Base-by-base conservation (phyloP, 805 yeast species). In the Zygotorulaspora sp. region DNA sequence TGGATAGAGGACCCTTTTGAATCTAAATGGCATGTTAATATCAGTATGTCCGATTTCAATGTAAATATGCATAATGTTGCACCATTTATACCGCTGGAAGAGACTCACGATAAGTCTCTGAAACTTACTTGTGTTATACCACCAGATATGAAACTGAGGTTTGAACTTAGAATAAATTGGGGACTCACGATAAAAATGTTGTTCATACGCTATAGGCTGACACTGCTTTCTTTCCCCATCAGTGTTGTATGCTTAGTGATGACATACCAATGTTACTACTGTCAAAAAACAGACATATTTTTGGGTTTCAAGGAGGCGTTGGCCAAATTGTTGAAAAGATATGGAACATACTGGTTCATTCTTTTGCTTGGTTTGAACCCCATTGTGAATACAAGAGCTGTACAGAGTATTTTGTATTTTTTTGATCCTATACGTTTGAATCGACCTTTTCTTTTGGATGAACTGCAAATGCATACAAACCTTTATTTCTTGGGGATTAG, bases 141-240 rank as follows among this genome's bases (percentile, higher is more conserved):
- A 4, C 57, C 57, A 5, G 29, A 45, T n/a, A 28, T 27, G 13
- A 27, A 45, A 7, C 18, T 52, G 4, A 30, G 36, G n/a, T 20
- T 57, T 10, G 30, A n/a, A 5, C 20, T 59, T 23, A 32, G 35
- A 17, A 41, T 57, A 11, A 49, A 55, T 35, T 53, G 62, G 60
- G 15, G 32, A 1, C 29, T 58, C 30, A 80, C 90, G 25, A 60
- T 89, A 42, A 81, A 79, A 40, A 68, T 83, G 46, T 61, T 89
- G 32, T 80, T 84, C 4, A 66, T 88, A 48, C 69, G 95, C 39
- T 90, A 83, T 59, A 71, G 98, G 52, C 70, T 90, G 10, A 77
- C 84, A 1, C 65, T 83, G 27, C 80, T 84, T 3, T 71, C 88
- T 1, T 71, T 83, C 37, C 88, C 95, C 3, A 66, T 81, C 1